These are phyloP conservation scores for Aspergillus udagawae DNA, from an alignment of 2,329 filamentous ascomycete genomes.

Conservation along the genomic window DNA sequence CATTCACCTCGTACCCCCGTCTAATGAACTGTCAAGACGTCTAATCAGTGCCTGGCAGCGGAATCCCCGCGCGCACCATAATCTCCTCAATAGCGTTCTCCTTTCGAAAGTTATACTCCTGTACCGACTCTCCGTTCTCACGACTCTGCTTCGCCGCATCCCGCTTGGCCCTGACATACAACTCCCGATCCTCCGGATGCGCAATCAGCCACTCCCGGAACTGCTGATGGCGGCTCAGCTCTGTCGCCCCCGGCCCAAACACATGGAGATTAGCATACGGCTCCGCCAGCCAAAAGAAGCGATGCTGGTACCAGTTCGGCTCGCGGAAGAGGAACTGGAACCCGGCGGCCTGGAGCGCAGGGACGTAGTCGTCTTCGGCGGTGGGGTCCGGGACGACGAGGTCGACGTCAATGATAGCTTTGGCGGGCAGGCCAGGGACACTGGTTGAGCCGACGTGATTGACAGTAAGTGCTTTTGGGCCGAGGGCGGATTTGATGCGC, in stretches of 20 bases:
- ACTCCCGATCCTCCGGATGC: conserved; percentile 35
- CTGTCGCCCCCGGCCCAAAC: conserved; percentile 42
- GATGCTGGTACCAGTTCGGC: conserved; percentile 47
- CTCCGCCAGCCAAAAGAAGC: conserved; percentile 41
- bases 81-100: conserved; percentile 41
- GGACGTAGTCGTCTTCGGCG: conserved; percentile 43
- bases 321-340: conserved; percentile 48
- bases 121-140: conserved; percentile 29
- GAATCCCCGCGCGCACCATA: conserved; percentile 19
- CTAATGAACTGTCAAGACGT: not conserved
- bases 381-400: conserved; percentile 40
- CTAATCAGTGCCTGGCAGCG: not conserved
- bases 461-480: conserved; percentile 29
- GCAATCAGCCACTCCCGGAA: conserved; percentile 45
- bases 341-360: conserved; percentile 41
- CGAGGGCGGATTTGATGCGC: conserved; percentile 18
- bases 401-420: conserved; percentile 53
- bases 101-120: conserved; percentile 43
- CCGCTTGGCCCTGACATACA: conserved; percentile 41
- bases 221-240: conserved; percentile 42
- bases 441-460: conserved; percentile 51
- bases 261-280: conserved; percentile 48
- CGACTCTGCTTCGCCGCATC: conserved; percentile 30
- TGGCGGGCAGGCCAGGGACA: conserved; percentile 48
- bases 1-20: not conserved